These are phyloP conservation scores for Nakataea oryzae DNA, from an alignment of 2,329 filamentous ascomycete species.

Conservation along the genomic window DNA sequence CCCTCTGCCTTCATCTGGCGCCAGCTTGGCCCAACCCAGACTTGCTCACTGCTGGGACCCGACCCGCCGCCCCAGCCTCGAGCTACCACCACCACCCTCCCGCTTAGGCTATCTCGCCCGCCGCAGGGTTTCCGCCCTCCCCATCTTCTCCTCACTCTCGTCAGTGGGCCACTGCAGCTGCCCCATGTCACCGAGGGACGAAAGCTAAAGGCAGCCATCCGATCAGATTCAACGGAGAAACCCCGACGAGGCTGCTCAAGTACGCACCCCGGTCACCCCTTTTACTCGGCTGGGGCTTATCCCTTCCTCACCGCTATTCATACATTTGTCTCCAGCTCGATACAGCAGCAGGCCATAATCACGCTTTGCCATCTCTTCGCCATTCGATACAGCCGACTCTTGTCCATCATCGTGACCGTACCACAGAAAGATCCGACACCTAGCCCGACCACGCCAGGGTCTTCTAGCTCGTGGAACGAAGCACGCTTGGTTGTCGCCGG, in stretches of 20 bases:
- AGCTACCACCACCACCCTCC: background rate
- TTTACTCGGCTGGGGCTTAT: background rate
- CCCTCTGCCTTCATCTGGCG: background rate
- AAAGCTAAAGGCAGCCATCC: background rate
- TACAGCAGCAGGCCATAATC: background rate
- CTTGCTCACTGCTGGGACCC: background rate
- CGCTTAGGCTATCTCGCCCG: background rate
- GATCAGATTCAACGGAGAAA: background rate
- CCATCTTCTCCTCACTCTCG: background rate
- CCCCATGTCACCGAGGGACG: no score
- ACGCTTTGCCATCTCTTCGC: background rate
- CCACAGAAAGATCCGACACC: background rate
- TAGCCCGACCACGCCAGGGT: background rate
- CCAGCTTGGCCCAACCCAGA: background rate
- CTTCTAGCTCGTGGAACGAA: background rate
- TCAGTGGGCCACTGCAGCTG: background rate
- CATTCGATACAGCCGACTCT: background rate
- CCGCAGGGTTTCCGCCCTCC: background rate
- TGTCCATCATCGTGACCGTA: background rate
- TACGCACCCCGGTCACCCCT: background rate
- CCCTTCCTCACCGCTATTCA: background rate
- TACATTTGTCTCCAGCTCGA: background rate
- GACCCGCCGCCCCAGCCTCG: background rate
- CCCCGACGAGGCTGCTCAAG: background rate
- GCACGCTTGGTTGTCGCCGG: background rate